Evolutionary conservation across 805 yeast species (phyloP), one percentile per base, ranked within the genome.

Genomic region (Candida yuanshanica): DNA sequence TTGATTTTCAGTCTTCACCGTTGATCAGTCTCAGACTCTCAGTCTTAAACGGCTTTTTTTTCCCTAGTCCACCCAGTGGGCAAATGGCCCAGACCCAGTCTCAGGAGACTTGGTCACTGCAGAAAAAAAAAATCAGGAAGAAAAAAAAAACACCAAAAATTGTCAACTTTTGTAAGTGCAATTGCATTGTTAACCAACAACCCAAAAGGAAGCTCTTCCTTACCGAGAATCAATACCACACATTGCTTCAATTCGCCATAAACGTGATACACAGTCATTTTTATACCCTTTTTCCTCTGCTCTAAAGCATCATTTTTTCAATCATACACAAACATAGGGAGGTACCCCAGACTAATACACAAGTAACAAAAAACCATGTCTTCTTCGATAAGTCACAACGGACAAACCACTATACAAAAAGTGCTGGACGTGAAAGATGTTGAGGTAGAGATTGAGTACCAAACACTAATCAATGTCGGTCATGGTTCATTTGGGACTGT

Each of bases 401-500:
- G 33, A 20, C 12, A 13, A 8, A 31, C 34, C 7, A 39, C 37
- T 14, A 29, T 13, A 12, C 22, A 37, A 14, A 44, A 36, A 12
- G 50, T 46, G n/a, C 37, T 44, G 41, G 48, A 39, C 27, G 43
- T 41, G 22, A 39, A 37, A 10, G 45, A 48, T 33, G 48, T 33
- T 16, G 43, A 54, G 33, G 44, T 64, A 38, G 74, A 76, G 38
- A 75, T 91, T 42, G 77, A 81, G 37, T 88, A 86, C 65, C 83
- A 90, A 14, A 88, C 83, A 54, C 77, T 86, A 32, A 83, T 86
- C 51, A 89, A 90, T 74, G 93, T 91, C 33, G 99, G 99, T n/a
- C 95, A 87, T 63, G 99, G 99, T 10, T 90, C 98, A n/a, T 93
- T 93, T 67, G 99, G 99, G 3, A 90, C 89, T 25, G 99, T 93